phyloP scores from a whole-genome alignment of 257 asterid species.

The Vinca minor region DNA sequence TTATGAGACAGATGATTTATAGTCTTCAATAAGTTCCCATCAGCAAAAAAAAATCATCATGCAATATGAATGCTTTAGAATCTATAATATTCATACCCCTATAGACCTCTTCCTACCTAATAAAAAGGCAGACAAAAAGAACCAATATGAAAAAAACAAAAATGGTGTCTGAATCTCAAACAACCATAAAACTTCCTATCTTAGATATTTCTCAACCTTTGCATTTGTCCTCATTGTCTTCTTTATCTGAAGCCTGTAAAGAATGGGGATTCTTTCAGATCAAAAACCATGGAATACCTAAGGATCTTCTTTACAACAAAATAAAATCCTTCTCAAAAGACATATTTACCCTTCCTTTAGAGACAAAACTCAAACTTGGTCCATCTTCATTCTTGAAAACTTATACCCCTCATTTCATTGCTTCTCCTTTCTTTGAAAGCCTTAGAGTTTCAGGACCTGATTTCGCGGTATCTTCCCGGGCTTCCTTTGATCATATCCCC shows the following conservation, averaged over 20 bases:
- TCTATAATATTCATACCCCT: background rate
- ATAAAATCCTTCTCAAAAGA: slow-evolving; percentile 35
- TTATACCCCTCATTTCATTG: slow-evolving; percentile 69
- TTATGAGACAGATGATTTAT: too few species aligned
- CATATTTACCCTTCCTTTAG: slow-evolving; percentile 44
- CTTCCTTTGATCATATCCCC: slow-evolving; percentile 24
- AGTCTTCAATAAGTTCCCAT: too few species aligned
- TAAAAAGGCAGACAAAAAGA: slow-evolving; percentile 13
- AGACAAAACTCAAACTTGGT: slow-evolving; percentile 45
- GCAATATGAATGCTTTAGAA: too few species aligned
- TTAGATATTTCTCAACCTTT: slow-evolving; percentile 49
- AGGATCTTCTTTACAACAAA: slow-evolving; percentile 38
- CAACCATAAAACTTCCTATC: slow-evolving; percentile 45
- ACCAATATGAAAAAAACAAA: slow-evolving; percentile 5
- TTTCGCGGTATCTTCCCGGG: slow-evolving; percentile 39
- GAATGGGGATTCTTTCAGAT: slow-evolving; percentile 72
- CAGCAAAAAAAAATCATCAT: too few species aligned
- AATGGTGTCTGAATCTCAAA: slow-evolving; percentile 42
- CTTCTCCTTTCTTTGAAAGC: slow-evolving; percentile 69
- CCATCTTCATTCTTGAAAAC: slow-evolving; percentile 43
- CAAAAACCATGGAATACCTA: slow-evolving; percentile 60
- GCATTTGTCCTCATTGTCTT: slow-evolving; percentile 27
- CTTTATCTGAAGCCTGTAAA: slow-evolving; percentile 50
- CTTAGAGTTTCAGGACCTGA: slow-evolving; percentile 57
- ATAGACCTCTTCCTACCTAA: background rate